Evolutionary conservation across 163 green algal genomes (phyloP).

Genomic region (Volvox carteri): DNA sequence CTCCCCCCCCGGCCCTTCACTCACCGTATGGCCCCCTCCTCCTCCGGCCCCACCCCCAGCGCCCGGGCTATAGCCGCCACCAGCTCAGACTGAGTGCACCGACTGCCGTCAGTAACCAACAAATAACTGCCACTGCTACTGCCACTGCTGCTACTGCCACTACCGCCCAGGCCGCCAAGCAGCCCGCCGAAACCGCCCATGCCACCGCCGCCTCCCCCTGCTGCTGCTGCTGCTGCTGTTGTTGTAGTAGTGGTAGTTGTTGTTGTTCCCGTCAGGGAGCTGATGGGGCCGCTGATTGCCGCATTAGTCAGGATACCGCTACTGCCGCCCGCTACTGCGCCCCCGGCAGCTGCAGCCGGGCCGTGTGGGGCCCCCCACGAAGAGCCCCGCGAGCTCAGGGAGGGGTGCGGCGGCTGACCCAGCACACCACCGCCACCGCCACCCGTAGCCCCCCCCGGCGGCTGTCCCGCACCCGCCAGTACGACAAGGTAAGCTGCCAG

Average conservation of each 20-base stretch:
- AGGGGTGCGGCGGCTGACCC: too few relatives aligned
- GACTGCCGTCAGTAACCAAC: slow-evolving; percentile 59
- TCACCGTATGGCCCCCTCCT: slow-evolving; percentile 23
- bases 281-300: not conserved
- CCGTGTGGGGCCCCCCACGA: too few relatives aligned
- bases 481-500: slow-evolving; percentile 56
- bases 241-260: too few relatives aligned
- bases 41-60: slow-evolving; percentile 9
- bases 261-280: too few relatives aligned
- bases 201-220: not conserved
- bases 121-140: slow-evolving; percentile 46
- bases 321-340: not conserved
- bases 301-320: not conserved
- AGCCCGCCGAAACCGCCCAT: not conserved
- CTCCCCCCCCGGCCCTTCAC: not conserved
- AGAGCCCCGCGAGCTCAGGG: too few relatives aligned
- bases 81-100: slow-evolving; percentile 57
- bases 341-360: not conserved
- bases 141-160: not conserved
- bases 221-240: not conserved
- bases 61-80: slow-evolving; percentile 39
- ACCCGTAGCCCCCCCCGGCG: not conserved
- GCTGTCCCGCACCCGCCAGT: slow-evolving; percentile 15
- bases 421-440: not conserved
- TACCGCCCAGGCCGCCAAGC: not conserved